Conservation (phyloP, 2,329 filamentous ascomycete genomes). For the Trichoderma oligosporum region DNA sequence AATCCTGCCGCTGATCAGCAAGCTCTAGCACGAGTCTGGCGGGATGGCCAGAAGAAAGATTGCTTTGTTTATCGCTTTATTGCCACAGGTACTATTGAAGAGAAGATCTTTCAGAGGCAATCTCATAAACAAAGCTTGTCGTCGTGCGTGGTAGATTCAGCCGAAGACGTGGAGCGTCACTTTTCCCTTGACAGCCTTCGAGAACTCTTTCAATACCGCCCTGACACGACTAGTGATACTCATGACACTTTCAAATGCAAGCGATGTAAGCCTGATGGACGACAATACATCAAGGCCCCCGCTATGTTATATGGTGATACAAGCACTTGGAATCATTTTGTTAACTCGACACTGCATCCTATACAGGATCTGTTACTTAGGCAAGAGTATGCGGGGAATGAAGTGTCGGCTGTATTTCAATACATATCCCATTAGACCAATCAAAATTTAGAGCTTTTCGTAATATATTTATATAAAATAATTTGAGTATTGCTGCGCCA, state of each 20-base stretch:
- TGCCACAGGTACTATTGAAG: conserved; percentile 93
- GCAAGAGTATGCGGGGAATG: conserved; percentile 73
- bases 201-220: conserved; percentile 90
- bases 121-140: conserved; percentile 97
- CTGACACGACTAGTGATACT: conserved; percentile 82
- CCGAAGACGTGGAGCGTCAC: conserved; percentile 94
- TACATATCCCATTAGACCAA: conserved; percentile 80
- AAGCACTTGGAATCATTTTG: conserved; percentile 98
- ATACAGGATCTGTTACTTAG: conserved; percentile 90
- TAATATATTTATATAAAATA: neutral
- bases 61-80: conserved; percentile 99
- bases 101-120: conserved; percentile 98
- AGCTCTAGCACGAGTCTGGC: conserved; percentile 94
- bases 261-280: conserved; percentile 82
- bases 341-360: conserved; percentile 70
- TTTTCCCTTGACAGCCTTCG: conserved; percentile 88
- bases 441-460: neutral
- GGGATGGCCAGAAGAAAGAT: conserved; percentile 98
- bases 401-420: conserved; percentile 94
- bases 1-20: conserved; percentile 98
- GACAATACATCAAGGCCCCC: conserved; percentile 82
- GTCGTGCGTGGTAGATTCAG: conserved; percentile 92
- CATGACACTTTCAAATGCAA: conserved; percentile 99
- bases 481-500: too few relatives aligned
- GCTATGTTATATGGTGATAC: conserved; percentile 98